Percentiles rank a stretch among this genome's conserved stretches.
Evolutionary conservation across 2,329 filamentous ascomycete genomes (phyloP).

Genomic region (Ascochyta fabae): DNA sequence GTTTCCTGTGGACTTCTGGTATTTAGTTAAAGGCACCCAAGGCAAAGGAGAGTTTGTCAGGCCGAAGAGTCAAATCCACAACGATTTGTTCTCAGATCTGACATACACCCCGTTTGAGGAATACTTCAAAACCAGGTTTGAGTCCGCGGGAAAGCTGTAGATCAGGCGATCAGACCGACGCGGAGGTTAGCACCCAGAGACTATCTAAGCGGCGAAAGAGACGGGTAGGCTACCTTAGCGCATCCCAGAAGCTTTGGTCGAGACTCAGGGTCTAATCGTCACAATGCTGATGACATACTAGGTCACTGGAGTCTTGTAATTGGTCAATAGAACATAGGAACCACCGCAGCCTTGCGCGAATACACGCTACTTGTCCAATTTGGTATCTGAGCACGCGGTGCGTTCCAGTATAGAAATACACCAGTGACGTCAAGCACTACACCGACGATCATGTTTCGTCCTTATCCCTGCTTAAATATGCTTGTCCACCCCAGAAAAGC

Average conservation of each 20-base stretch:
- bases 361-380: neutral
- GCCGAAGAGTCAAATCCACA: slow-evolving; percentile 13
- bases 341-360: neutral
- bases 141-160: neutral
- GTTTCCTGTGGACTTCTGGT: slow-evolving; percentile 17
- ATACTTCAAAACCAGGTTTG: neutral
- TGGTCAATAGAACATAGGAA: neutral
- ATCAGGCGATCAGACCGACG: neutral
- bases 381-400: neutral
- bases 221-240: slow-evolving; percentile 2
- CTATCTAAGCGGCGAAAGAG: neutral
- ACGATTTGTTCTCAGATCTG: neutral
- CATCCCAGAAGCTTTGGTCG: neutral
- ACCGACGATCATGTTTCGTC: neutral
- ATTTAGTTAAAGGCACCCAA: slow-evolving; percentile 14
- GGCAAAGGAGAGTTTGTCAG: slow-evolving; percentile 12
- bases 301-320: neutral
- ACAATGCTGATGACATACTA: neutral
- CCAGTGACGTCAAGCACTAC: neutral
- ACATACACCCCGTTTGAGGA: neutral
- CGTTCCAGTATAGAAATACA: neutral
- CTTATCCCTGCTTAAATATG: neutral
- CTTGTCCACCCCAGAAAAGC: neutral
- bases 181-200: neutral
- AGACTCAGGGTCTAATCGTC: neutral